A percentile compares a stretch with the other conserved stretches of the same genome.
Conservation (phyloP, 805 yeast genomes). For the Saccharomycopsis synnaedendra region DNA sequence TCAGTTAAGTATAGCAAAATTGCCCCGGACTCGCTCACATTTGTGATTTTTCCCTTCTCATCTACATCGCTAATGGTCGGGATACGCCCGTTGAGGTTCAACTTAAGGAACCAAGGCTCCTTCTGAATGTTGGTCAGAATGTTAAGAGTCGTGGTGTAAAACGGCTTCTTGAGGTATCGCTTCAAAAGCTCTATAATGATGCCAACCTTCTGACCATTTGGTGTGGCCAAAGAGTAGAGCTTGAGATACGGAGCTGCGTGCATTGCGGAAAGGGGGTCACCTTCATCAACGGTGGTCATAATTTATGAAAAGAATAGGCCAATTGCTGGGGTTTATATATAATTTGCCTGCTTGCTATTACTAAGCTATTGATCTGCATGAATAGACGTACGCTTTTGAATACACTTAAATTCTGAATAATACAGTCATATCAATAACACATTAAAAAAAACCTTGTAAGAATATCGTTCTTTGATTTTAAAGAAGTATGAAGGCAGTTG, state of each 20-base stretch:
- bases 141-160: conserved; percentile 28
- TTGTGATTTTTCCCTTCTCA: conserved; percentile 29
- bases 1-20: conserved; percentile 49
- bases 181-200: conserved; percentile 24
- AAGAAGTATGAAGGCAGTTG: too few species aligned
- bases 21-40: conserved; percentile 50
- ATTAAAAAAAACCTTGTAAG: too few species aligned
- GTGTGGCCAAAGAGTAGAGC: conserved; percentile 32
- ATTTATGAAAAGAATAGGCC: neutral
- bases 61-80: conserved; percentile 38
- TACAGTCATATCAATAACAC: too few species aligned
- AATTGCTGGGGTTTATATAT: too few species aligned
- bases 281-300: conserved; percentile 8
- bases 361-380: too few species aligned
- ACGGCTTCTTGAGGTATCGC: conserved; percentile 17
- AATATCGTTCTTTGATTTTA: too few species aligned
- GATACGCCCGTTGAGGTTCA: conserved; percentile 54
- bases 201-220: conserved; percentile 31
- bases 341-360: too few species aligned
- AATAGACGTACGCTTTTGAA: too few species aligned
- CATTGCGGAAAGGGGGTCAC: conserved; percentile 3
- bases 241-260: conserved; percentile 20
- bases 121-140: conserved; percentile 35
- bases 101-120: conserved; percentile 41
- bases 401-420: too few species aligned